Conservation (phyloP, 2,329 filamentous ascomycete genomes). For the Trichoderma simmonsii region DNA sequence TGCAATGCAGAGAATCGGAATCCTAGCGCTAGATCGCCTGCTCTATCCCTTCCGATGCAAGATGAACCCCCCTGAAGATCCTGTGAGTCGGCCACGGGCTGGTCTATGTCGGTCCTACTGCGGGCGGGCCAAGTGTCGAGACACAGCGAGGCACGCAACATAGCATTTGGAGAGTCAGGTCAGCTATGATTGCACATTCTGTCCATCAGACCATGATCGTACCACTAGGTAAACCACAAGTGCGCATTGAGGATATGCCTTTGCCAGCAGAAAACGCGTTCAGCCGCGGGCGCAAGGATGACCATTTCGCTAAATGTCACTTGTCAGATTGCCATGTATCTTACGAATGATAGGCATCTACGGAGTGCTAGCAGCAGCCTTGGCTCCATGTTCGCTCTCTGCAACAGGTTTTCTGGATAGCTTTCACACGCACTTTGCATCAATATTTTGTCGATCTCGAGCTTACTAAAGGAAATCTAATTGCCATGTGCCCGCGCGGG, state of each 20-base stretch:
- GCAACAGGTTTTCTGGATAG: not conserved
- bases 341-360: not conserved
- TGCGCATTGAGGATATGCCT: not conserved
- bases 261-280: not conserved
- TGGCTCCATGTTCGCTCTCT: not conserved
- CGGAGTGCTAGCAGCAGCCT: not conserved
- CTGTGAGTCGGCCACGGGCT: not conserved
- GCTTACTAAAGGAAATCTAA: not conserved
- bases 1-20: slow-evolving; percentile 5
- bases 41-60: slow-evolving; percentile 7
- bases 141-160: not conserved
- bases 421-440: not conserved
- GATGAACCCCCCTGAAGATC: slow-evolving; percentile 14
- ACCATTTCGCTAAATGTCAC: not conserved
- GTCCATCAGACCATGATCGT: not conserved
- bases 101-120: slow-evolving; percentile 11
- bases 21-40: slow-evolving; percentile 6
- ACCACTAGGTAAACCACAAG: not conserved
- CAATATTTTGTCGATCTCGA: not conserved
- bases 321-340: not conserved
- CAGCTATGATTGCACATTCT: not conserved
- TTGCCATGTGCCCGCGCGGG: slow-evolving; percentile 1
- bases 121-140: not conserved
- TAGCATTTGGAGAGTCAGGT: not conserved
- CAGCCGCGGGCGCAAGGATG: not conserved